A percentile compares a stretch with the other conserved stretches of the same genome.
Evolutionary conservation across 2,329 filamentous ascomycete genomes (phyloP).

Genomic region (Drechslerella coelobrocha): DNA sequence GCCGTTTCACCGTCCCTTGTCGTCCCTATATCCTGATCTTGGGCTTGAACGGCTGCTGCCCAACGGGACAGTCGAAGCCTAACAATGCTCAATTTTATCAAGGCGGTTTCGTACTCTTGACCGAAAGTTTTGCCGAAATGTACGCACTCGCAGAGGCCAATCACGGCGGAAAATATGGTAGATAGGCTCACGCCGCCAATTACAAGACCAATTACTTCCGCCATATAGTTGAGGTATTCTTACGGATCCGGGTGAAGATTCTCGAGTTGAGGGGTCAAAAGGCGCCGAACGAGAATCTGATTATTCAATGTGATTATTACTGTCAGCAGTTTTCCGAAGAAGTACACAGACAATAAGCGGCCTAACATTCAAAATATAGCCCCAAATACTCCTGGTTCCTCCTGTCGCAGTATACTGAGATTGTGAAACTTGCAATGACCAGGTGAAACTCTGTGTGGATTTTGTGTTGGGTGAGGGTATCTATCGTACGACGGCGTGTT

Average conservation of each 20-base stretch:
- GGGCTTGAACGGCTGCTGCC: constrained; percentile 15
- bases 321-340: no score
- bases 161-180: constrained; percentile 16
- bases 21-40: neutral
- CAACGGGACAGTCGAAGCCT: constrained; percentile 19
- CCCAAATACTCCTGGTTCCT: no score
- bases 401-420: no score
- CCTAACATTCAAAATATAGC: no score
- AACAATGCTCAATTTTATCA: constrained; percentile 18
- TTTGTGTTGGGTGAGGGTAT: no score
- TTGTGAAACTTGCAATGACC: no score
- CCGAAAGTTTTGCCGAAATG: constrained; percentile 21
- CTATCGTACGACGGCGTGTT: no score
- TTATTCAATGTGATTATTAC: no score
- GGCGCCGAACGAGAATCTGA: neutral
- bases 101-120: constrained; percentile 17
- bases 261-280: constrained; percentile 1
- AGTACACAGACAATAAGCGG: no score
- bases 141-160: constrained; percentile 17
- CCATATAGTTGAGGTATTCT: constrained; percentile 3
- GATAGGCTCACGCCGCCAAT: constrained; percentile 15
- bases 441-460: no score
- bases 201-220: constrained; percentile 16
- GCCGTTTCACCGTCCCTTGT: constrained; percentile 9
- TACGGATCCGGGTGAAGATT: no score